Base-by-base conservation (phyloP, 176 grass and related monocot genomes). In the Oryza meridionalis region DNA sequence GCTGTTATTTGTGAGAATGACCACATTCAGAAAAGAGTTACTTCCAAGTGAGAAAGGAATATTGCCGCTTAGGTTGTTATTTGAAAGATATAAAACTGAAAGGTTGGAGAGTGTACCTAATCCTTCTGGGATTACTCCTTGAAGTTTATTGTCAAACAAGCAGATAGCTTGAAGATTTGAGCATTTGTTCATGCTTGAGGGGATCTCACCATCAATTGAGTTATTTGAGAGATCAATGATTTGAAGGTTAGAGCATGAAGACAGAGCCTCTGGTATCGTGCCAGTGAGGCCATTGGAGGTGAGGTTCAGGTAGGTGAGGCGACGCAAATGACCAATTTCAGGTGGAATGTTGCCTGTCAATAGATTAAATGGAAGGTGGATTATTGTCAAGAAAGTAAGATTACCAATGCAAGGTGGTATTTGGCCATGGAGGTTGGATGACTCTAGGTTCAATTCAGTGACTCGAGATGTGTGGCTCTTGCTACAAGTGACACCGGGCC, bases 361-460 rank as follows among this genome's bases (percentile, higher is more conserved):
- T 0, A 0, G 3, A 21, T 89, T 89, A 1, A 50, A 8, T 0
- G 65, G 16, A 2, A 92, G 79, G 64, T 86, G 45, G 38, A 91
- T 26, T 13, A 6, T 0, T 19, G 3, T 74, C 6, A 67, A 79
- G 46, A 86, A 90, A 40, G 88, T 86, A 46, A 90, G 74, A 11
- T 83, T 86, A 13, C 64, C 67, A 64, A 90, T 40, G 4, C 72
- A 78, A 4, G 78, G 59, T 4, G 88, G 84, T 38, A 90, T 86
- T 11, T 65, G 62, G 31, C 88, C 83, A 4, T 45, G n/a, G 44
- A 90, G 53, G 4, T 43, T 4, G 2, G 63, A 10, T 10, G 79
- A 78, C 2, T 62, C 68, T 0, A 90, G 69, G 5, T 68, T 37
- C 13, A 90, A 33, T 4, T 75, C 17, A 0, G 29, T 67, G 9